Percentiles rank a stretch among this genome's conserved stretches.
phyloP scores from a whole-genome alignment of 2,329 filamentous ascomycete species.

The Pseudopithomyces maydicus region DNA sequence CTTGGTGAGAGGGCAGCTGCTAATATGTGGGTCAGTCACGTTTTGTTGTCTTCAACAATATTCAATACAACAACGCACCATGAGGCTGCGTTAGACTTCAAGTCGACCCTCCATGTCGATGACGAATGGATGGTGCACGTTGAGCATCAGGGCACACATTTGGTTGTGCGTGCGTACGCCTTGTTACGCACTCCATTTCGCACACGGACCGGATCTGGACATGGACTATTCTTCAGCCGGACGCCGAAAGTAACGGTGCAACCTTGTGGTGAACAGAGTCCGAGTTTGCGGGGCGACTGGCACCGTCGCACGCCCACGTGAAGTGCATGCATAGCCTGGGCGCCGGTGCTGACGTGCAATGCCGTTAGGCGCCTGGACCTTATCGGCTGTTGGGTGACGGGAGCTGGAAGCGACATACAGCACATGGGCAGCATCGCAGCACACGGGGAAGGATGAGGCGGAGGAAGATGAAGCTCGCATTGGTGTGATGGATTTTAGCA shows the following conservation, averaged over 20 bases:
- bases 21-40: constrained; percentile 24
- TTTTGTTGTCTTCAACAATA: constrained; percentile 18
- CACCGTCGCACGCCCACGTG: not conserved
- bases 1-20: constrained; percentile 10
- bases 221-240: not conserved
- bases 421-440: not conserved
- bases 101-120: not conserved
- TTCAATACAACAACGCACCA: constrained; percentile 16
- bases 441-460: not conserved
- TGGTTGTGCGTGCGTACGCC: not conserved
- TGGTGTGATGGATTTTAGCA: constrained; percentile 13
- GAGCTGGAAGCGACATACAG: constrained; percentile 11
- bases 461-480: constrained; percentile 1
- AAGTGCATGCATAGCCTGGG: not conserved
- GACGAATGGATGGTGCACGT: not conserved
- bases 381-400: not conserved
- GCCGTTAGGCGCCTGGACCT: not conserved
- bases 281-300: not conserved
- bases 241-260: not conserved
- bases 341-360: constrained; percentile 4
- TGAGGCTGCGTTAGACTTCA: constrained; percentile 11
- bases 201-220: constrained; percentile 4
- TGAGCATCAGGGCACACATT: not conserved
- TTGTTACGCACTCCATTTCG: not conserved
- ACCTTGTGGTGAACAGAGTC: not conserved